Conservation (phyloP, 2,329 filamentous ascomycete species). For the Alternaria hordeiaustralica region DNA sequence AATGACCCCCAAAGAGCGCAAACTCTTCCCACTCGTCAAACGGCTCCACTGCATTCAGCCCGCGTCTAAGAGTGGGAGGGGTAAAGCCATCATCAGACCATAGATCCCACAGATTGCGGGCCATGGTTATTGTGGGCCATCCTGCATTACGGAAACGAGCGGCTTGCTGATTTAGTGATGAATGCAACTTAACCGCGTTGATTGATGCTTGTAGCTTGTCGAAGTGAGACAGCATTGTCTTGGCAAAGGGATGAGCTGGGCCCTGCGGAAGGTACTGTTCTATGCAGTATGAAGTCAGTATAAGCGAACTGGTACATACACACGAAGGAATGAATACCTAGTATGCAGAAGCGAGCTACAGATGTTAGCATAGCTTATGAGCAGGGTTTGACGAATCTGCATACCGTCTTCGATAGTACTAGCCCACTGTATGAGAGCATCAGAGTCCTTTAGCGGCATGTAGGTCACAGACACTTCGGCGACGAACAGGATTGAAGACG, state of each 20-base stretch:
- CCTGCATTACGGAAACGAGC: conserved; percentile 72
- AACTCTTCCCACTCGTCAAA: conserved; percentile 99
- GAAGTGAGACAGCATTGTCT: conserved; percentile 85
- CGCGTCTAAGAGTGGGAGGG: conserved; percentile 62
- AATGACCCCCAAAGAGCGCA: conserved; percentile 81
- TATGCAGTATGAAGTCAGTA: conserved; percentile 4
- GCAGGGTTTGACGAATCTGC: conserved; percentile 22
- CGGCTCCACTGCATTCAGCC: conserved; percentile 74
- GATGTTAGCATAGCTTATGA: conserved; percentile 9
- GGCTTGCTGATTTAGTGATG: conserved; percentile 68
- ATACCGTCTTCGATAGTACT: conserved; percentile 71
- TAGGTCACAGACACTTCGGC: conserved; percentile 93
- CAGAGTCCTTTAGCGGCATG: conserved; percentile 76
- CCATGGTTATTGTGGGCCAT: conserved; percentile 67
- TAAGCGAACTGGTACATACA: not conserved
- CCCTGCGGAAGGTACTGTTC: conserved; percentile 87
- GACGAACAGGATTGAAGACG: conserved; percentile 75
- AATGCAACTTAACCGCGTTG: conserved; percentile 75
- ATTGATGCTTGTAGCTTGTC: conserved; percentile 79
- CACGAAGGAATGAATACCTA: conserved; percentile 47
- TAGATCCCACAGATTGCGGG: conserved; percentile 77
- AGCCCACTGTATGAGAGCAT: conserved; percentile 81
- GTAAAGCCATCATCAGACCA: conserved; percentile 78
- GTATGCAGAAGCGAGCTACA: conserved; percentile 78
- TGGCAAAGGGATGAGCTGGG: conserved; percentile 79